phyloP scores from a whole-genome alignment of 2,329 filamentous ascomycete genomes.

The Penicillium sp. region DNA sequence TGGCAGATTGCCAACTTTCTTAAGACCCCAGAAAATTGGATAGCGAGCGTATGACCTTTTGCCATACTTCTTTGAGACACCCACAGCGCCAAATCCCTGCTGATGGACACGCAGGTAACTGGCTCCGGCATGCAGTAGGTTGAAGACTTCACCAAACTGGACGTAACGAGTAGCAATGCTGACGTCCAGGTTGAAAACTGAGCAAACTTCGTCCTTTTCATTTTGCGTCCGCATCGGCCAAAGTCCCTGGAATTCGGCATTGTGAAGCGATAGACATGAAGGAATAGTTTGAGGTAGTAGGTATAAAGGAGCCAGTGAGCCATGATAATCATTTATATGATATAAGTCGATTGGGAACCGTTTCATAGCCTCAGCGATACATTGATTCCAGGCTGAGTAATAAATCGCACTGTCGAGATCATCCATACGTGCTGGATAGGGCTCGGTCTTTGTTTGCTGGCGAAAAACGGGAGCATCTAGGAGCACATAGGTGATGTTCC shows the following conservation, averaged over 20 bases:
- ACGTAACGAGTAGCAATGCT: conserved; percentile 59
- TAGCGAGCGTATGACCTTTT: conserved; percentile 63
- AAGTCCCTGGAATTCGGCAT: conserved; percentile 65
- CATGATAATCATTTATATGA: conserved; percentile 65
- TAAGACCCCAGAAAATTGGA: conserved; percentile 66
- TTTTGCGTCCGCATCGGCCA: conserved; percentile 63
- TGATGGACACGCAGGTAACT: conserved; percentile 65
- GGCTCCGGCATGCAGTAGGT: conserved; percentile 63
- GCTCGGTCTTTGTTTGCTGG: conserved; percentile 58
- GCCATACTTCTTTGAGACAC: conserved; percentile 65
- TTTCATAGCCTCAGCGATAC: conserved; percentile 60
- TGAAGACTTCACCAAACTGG: conserved; percentile 67
- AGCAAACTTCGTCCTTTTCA: conserved; percentile 61
- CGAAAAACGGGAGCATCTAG: conserved; percentile 65
- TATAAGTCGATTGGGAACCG: conserved; percentile 63
- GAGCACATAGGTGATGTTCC: conserved; percentile 66
- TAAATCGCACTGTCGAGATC: conserved; percentile 65
- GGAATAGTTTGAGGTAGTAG: conserved; percentile 61
- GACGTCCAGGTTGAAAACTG: conserved; percentile 59
- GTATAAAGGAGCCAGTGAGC: conserved; percentile 61
- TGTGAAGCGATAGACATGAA: conserved; percentile 62
- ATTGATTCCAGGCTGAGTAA: conserved; percentile 68
- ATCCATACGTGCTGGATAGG: conserved; percentile 66
- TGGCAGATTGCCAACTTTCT: conserved; percentile 59
- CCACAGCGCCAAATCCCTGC: conserved; percentile 64